Evolutionary conservation across 2,329 filamentous ascomycete genomes (phyloP).

Genomic region (Alternaria triticina): DNA sequence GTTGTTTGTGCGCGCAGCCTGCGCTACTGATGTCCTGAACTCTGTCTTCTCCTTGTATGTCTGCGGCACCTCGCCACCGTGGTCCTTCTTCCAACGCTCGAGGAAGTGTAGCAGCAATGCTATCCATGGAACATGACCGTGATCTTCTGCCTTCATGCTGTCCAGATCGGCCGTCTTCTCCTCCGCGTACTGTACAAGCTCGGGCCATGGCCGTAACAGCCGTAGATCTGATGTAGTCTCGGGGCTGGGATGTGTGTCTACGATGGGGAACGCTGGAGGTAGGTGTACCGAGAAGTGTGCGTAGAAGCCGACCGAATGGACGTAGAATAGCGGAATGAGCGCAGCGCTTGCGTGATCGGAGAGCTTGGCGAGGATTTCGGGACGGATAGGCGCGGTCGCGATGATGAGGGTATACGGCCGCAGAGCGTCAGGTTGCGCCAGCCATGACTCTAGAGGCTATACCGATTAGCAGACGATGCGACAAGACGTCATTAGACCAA

Average conservation of each 20-base stretch:
- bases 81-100: constrained; percentile 75
- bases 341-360: constrained; percentile 59
- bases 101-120: constrained; percentile 83
- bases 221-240: constrained; percentile 85
- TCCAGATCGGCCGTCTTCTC: constrained; percentile 74
- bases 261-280: constrained; percentile 82
- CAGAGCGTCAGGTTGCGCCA: constrained; percentile 49
- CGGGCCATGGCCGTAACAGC: constrained; percentile 84
- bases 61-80: constrained; percentile 71
- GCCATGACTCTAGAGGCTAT: constrained; percentile 54
- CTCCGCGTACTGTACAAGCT: constrained; percentile 71
- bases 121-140: constrained; percentile 90
- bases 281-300: constrained; percentile 83
- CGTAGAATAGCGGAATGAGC: constrained; percentile 76
- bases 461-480: constrained; percentile 18
- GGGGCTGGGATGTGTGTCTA: constrained; percentile 93
- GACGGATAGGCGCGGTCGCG: constrained; percentile 64
- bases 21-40: constrained; percentile 75
- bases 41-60: constrained; percentile 85
- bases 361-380: constrained; percentile 59
- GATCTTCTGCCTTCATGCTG: constrained; percentile 75
- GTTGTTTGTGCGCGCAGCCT: constrained; percentile 72
- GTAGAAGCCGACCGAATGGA: constrained; percentile 92
- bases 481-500: constrained; percentile 32
- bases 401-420: constrained; percentile 66